These are phyloP conservation scores for Pleurotus sapidus DNA, from an alignment of 768 basidiomycete genomes.

Conservation along the genomic window DNA sequence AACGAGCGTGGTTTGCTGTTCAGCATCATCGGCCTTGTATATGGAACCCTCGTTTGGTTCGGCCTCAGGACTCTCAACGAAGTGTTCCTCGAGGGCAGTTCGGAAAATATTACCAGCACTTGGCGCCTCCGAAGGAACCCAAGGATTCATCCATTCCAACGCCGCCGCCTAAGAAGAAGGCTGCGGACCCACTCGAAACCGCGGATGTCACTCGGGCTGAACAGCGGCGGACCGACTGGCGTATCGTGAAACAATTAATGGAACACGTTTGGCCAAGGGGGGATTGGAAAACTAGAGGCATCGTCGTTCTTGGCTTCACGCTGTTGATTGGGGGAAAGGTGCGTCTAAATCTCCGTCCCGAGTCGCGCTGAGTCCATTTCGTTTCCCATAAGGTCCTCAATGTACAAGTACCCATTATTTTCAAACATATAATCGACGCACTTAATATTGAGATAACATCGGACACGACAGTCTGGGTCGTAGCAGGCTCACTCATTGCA, in stretches of 20 bases:
- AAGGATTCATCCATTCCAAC: neutral
- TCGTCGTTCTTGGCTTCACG: slow-evolving; percentile 80
- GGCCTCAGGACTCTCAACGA: neutral
- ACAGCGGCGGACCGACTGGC: slow-evolving; percentile 81
- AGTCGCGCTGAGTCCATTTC: neutral
- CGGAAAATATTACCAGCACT: neutral
- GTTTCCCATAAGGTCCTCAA: slow-evolving; percentile 68
- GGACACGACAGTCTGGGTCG: slow-evolving; percentile 79
- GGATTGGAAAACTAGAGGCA: slow-evolving; percentile 77
- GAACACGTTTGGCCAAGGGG: slow-evolving; percentile 90
- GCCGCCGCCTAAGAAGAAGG: slow-evolving; percentile 10
- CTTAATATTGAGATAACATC: slow-evolving; percentile 81
- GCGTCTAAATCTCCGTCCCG: slow-evolving; percentile 11
- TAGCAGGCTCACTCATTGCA: slow-evolving; percentile 86
- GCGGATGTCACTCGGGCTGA: slow-evolving; percentile 33
- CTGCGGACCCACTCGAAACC: slow-evolving; percentile 8
- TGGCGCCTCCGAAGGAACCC: neutral
- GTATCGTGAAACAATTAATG: slow-evolving; percentile 77
- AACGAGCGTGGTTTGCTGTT: neutral
- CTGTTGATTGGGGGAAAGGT: slow-evolving; percentile 88
- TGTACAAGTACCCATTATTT: slow-evolving; percentile 96
- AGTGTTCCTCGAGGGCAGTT: neutral
- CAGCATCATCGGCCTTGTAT: neutral
- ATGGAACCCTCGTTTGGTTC: neutral
- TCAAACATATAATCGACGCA: slow-evolving; percentile 88